phyloP scores from a whole-genome alignment of 108 stramenopile genomes.

The Halocafeteria seosinensis region DNA sequence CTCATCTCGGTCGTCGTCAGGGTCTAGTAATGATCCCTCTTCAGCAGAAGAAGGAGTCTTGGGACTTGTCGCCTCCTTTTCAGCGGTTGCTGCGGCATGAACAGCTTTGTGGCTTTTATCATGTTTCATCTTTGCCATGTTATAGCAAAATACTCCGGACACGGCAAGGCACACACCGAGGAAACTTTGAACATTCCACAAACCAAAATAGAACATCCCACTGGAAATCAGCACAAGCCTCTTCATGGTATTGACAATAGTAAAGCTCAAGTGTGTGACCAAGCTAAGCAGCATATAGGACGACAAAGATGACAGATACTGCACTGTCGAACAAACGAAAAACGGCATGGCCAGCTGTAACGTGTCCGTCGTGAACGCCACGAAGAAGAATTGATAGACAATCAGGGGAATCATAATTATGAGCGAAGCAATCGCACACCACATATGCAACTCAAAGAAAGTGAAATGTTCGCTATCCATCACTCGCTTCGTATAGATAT shows the following conservation, averaged over 20 bases:
- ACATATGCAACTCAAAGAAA: slow-evolving; percentile 3
- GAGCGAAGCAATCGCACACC: background rate
- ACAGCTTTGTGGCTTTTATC: too few species aligned
- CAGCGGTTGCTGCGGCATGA: too few species aligned
- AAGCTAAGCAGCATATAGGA: background rate
- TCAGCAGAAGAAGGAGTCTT: too few species aligned
- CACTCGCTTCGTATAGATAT: slow-evolving; percentile 5
- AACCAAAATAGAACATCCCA: background rate
- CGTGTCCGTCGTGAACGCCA: too few species aligned
- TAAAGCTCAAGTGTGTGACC: background rate
- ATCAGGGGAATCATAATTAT: background rate
- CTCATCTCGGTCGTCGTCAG: too few species aligned
- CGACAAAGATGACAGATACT: background rate
- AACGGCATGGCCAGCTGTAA: background rate
- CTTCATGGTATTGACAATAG: slow-evolving; percentile 1
- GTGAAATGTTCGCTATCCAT: background rate
- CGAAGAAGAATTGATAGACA: background rate
- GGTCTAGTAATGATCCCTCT: too few species aligned
- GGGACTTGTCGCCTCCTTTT: too few species aligned
- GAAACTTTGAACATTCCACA: background rate
- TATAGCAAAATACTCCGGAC: background rate
- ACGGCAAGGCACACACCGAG: background rate
- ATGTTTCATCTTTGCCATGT: background rate
- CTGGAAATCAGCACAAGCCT: background rate
- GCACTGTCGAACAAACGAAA: background rate